These are phyloP conservation scores for Proliferodiscus dingleyae DNA, from an alignment of 2,329 filamentous ascomycete species.

Conservation along the genomic window DNA sequence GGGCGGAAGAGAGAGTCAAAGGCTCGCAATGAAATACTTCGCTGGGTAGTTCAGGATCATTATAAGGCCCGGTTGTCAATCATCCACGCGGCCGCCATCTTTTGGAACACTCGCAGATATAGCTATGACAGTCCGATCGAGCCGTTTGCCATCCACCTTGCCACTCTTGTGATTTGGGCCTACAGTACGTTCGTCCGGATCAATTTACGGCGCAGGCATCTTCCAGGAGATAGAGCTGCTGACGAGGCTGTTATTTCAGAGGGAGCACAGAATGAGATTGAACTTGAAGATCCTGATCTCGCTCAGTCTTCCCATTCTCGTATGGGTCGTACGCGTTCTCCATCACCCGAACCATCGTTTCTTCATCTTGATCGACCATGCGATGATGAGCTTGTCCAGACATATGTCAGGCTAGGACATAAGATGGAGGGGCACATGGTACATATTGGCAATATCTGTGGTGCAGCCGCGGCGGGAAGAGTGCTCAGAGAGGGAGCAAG, in stretches of 20 bases:
- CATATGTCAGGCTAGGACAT: slow-evolving; percentile 47
- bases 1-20: too few relatives aligned
- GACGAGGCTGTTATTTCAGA: not conserved
- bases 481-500: too few relatives aligned
- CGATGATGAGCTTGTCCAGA: slow-evolving; percentile 54
- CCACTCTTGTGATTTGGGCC: slow-evolving; percentile 44
- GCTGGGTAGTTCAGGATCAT: slow-evolving; percentile 47
- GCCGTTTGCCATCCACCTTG: slow-evolving; percentile 40
- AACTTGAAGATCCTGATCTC: slow-evolving; percentile 34
- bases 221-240: too few relatives aligned
- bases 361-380: slow-evolving; percentile 51
- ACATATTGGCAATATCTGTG: slow-evolving; percentile 45
- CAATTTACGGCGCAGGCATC: too few relatives aligned
- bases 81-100: slow-evolving; percentile 47
- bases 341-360: too few relatives aligned
- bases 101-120: slow-evolving; percentile 49
- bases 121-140: slow-evolving; percentile 44
- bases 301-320: too few relatives aligned
- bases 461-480: too few relatives aligned
- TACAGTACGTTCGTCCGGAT: slow-evolving; percentile 26
- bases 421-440: slow-evolving; percentile 46
- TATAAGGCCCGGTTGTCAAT: slow-evolving; percentile 53
- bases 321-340: too few relatives aligned
- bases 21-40: slow-evolving; percentile 34
- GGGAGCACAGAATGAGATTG: slow-evolving; percentile 11